Evolutionary conservation across 2,329 filamentous ascomycete genomes (phyloP).

Genomic region (Emmonsia crescens): DNA sequence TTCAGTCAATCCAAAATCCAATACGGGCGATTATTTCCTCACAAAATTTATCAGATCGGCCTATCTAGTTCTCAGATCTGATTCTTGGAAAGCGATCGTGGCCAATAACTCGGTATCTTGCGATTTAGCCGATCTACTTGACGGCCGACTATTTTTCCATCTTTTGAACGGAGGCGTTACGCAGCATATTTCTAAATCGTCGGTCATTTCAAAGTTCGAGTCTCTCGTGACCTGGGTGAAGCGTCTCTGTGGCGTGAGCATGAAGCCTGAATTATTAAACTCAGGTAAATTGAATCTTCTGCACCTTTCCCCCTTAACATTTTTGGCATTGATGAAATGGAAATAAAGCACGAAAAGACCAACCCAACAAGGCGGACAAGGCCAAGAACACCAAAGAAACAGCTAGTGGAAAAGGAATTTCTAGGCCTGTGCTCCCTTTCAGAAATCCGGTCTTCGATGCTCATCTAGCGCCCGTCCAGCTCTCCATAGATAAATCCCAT

Average conservation of each 20-base stretch:
- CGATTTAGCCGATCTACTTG: conserved; percentile 46
- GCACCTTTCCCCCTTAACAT: neutral
- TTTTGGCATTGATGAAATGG: neutral
- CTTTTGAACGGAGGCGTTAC: neutral
- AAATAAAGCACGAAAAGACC: neutral
- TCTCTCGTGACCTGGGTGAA: conserved; percentile 5
- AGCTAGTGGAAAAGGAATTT: neutral
- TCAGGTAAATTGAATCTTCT: conserved; percentile 1
- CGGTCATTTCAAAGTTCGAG: conserved; percentile 12
- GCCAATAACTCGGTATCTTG: conserved; percentile 19
- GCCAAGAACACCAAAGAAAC: neutral
- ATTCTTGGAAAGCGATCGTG: conserved; percentile 25
- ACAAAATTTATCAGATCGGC: conserved; percentile 29
- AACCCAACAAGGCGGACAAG: neutral
- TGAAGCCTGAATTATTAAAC: neutral
- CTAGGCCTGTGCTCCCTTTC: conserved; percentile 16
- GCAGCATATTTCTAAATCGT: conserved; percentile 2
- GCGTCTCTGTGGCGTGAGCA: neutral
- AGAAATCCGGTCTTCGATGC: conserved; percentile 19
- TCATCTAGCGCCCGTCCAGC: conserved; percentile 18
- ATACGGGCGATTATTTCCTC: conserved; percentile 16
- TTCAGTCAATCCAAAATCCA: neutral
- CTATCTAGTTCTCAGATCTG: conserved; percentile 26
- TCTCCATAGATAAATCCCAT: conserved; percentile 12
- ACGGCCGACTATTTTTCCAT: conserved; percentile 31